Percentiles rank a stretch among this genome's conserved stretches.
These are phyloP conservation scores for Pseudocercospora pini-densiflorae DNA, from an alignment of 2,329 filamentous ascomycete genomes.

Conservation along the genomic window DNA sequence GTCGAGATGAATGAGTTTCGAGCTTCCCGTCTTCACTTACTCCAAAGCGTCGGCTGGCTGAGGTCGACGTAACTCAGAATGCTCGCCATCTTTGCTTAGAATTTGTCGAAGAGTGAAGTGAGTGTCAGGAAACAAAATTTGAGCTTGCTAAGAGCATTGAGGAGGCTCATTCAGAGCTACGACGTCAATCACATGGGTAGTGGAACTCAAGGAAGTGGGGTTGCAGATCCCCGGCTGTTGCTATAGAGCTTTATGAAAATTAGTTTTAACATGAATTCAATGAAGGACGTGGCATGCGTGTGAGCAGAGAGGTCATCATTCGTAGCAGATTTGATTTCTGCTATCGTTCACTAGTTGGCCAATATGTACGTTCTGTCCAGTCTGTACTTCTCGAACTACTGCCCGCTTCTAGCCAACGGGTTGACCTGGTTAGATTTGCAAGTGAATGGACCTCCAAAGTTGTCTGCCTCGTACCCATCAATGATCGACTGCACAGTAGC, in stretches of 20 bases:
- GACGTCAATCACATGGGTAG: not conserved
- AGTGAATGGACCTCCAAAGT: constrained; percentile 48
- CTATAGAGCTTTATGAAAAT: not conserved
- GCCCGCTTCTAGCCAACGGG: not conserved
- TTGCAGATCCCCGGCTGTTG: not conserved
- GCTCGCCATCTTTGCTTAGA: constrained; percentile 38
- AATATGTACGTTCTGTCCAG: not conserved
- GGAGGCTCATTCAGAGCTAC: not conserved
- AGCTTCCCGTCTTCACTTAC: constrained; percentile 40
- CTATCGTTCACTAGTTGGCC: too few relatives aligned
- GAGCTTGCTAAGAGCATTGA: not conserved
- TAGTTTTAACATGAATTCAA: too few relatives aligned
- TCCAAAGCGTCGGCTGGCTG: constrained; percentile 53
- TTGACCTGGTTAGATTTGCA: constrained; percentile 17
- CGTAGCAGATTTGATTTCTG: not conserved
- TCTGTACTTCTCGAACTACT: not conserved
- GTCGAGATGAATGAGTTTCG: not conserved
- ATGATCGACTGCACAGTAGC: constrained; percentile 73
- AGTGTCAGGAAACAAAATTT: not conserved
- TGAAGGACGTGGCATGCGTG: too few relatives aligned
- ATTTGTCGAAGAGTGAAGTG: not conserved
- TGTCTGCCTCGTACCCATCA: constrained; percentile 51
- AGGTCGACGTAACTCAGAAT: constrained; percentile 46
- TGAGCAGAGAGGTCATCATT: not conserved
- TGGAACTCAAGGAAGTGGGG: not conserved